These are phyloP conservation scores for Cyclanthera cordifolia DNA, from an alignment of 306 rosid species.

Conservation along the genomic window DNA sequence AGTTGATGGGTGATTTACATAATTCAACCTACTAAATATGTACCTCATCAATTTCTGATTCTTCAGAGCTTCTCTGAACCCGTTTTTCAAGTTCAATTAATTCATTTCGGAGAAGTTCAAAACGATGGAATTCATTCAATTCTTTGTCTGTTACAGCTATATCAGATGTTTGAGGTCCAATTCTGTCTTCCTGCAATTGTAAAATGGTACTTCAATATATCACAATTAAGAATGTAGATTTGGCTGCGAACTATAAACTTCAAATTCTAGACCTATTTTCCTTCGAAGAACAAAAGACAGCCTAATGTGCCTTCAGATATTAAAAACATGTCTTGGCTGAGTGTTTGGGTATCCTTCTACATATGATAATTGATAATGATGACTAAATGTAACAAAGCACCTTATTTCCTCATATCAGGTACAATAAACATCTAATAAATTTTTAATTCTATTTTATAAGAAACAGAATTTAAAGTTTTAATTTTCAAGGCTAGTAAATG, in stretches of 20 bases:
- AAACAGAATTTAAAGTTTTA: too few species aligned
- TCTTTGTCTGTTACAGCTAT: conserved; percentile 34
- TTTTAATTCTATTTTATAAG: too few species aligned
- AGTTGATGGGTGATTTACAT: too few species aligned
- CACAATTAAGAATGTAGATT: background rate
- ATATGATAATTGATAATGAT: background rate
- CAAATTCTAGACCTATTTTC: background rate
- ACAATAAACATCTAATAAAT: too few species aligned
- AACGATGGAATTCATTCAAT: conserved; percentile 62
- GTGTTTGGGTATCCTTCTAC: background rate
- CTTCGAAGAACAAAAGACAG: background rate
- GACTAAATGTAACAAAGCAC: background rate
- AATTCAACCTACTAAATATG: conserved; percentile 9
- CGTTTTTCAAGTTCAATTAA: conserved; percentile 78
- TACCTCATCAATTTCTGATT: conserved; percentile 64
- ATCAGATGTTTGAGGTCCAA: conserved; percentile 39
- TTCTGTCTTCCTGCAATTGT: conserved; percentile 45
- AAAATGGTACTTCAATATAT: conserved; percentile 4
- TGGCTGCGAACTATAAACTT: background rate
- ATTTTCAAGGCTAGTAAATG: background rate
- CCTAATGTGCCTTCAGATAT: background rate
- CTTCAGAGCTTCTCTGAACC: conserved; percentile 69
- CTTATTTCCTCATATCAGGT: background rate
- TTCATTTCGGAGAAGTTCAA: conserved; percentile 72
- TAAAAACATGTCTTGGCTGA: background rate